Percentiles rank a stretch among this genome's conserved stretches.
Conservation (phyloP, 75 land plant genomes). For the Gnetum montanum region DNA sequence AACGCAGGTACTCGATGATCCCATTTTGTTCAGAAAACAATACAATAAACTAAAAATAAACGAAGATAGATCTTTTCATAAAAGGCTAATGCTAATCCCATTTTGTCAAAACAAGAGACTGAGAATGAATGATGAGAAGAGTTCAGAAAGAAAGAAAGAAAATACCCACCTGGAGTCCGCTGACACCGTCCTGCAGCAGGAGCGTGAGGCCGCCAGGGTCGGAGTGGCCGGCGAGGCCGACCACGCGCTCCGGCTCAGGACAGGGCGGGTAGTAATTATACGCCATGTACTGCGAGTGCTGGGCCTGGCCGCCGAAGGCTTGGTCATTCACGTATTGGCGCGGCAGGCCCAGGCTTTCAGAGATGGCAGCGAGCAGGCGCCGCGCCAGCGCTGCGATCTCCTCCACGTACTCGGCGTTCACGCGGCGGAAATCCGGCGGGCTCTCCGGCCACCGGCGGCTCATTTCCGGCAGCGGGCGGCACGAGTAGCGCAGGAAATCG, state of each 20-base stretch:
- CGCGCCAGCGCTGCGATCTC: slow-evolving; percentile 7
- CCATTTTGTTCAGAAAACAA: too few species aligned
- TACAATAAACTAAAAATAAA: too few species aligned
- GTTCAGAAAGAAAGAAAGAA: too few species aligned
- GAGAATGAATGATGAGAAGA: too few species aligned
- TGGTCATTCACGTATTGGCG: slow-evolving; percentile 6
- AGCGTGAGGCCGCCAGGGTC: slow-evolving; percentile 27
- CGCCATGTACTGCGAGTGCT: slow-evolving; percentile 7
- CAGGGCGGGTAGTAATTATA: slow-evolving; percentile 29
- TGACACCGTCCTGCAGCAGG: slow-evolving; percentile 29
- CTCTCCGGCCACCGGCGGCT: slow-evolving; percentile 30
- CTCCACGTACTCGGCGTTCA: background rate
- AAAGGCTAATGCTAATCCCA: too few species aligned
- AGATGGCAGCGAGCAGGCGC: slow-evolving; percentile 6
- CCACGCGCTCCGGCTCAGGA: slow-evolving; percentile 18
- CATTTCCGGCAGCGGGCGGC: slow-evolving; percentile 12
- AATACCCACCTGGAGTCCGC: slow-evolving; percentile 31
- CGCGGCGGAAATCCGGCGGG: slow-evolving; percentile 24
- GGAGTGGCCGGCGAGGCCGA: slow-evolving; percentile 28
- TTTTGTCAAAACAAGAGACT: too few species aligned
- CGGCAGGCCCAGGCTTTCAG: slow-evolving; percentile 22
- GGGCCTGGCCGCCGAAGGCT: too few species aligned
- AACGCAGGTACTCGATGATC: too few species aligned
- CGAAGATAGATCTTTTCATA: too few species aligned
- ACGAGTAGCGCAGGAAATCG: slow-evolving; percentile 40